A percentile compares a stretch with the other conserved stretches of the same genome.
Conservation (phyloP, 2,329 filamentous ascomycete genomes). For the Paraphaeosphaeria sporulosa region DNA sequence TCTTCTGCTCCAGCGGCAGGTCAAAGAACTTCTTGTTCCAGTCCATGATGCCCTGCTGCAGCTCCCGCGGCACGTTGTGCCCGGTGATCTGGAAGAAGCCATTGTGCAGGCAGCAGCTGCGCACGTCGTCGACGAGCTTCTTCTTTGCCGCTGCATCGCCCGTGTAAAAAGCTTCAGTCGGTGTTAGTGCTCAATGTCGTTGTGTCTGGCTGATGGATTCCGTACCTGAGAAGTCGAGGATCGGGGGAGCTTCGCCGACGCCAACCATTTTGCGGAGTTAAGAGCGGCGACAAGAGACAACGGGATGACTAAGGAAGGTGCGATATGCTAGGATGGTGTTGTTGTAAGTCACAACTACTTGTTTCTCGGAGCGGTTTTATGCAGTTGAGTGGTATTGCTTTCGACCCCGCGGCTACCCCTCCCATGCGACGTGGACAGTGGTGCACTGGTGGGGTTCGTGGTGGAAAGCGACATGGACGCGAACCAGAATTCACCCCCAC, state of each 20-base stretch:
- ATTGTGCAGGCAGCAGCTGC: conserved; percentile 43
- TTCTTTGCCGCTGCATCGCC: conserved; percentile 31
- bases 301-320: neutral
- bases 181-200: neutral
- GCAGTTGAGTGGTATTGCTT: neutral
- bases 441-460: conserved; percentile 9
- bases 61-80: conserved; percentile 48
- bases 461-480: neutral
- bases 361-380: neutral
- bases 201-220: neutral
- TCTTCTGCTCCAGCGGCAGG: conserved; percentile 52
- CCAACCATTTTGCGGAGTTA: conserved; percentile 24
- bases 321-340: too few species aligned
- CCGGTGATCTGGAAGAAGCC: conserved; percentile 58
- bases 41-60: conserved; percentile 50
- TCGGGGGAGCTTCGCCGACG: conserved; percentile 33
- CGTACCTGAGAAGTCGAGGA: conserved; percentile 38
- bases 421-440: neutral
- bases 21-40: conserved; percentile 53
- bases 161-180: conserved; percentile 32
- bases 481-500: conserved; percentile 5
- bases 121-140: conserved; percentile 37
- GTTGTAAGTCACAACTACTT: neutral
- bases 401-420: neutral
- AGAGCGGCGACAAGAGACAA: conserved; percentile 4